phyloP scores from a whole-genome alignment of 2,329 filamentous ascomycete species.

The Pestalotiopsis sp. region DNA sequence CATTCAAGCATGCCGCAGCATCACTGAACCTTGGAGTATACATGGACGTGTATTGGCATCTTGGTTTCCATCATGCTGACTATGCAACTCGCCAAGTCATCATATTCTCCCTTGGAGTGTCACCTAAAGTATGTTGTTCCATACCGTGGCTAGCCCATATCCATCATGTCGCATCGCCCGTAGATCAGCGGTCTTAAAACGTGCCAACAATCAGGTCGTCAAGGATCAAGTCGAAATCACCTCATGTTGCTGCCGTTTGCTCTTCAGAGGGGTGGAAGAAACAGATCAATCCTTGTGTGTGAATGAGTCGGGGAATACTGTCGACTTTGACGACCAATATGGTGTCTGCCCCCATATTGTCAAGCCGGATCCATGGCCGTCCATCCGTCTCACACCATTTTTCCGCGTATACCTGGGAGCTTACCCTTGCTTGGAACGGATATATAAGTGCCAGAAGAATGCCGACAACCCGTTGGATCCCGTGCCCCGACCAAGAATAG shows the following conservation, averaged over 20 bases:
- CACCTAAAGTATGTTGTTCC: too few relatives aligned
- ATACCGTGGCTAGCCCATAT: too few relatives aligned
- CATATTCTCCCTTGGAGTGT: too few relatives aligned
- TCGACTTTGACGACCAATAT: too few relatives aligned
- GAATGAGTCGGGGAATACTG: too few relatives aligned
- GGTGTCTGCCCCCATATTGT: too few relatives aligned
- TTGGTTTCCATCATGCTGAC: not conserved
- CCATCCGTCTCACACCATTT: too few relatives aligned
- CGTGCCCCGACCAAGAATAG: not conserved
- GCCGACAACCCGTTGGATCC: not conserved
- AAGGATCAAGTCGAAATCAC: not conserved
- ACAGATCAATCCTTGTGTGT: not conserved
- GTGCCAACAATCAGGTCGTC: not conserved
- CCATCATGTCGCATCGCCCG: not conserved
- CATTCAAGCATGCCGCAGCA: not conserved
- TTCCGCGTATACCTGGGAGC: not conserved
- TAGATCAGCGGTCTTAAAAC: not conserved
- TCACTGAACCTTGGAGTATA: not conserved
- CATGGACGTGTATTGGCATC: not conserved
- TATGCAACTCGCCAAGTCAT: too few relatives aligned
- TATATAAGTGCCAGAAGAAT: not conserved
- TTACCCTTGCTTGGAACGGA: not conserved
- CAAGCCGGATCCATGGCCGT: too few relatives aligned
- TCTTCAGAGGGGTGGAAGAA: not conserved
- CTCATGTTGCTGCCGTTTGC: not conserved